phyloP scores from a whole-genome alignment of 306 rosid genomes.

The Castanospermum australe region DNA sequence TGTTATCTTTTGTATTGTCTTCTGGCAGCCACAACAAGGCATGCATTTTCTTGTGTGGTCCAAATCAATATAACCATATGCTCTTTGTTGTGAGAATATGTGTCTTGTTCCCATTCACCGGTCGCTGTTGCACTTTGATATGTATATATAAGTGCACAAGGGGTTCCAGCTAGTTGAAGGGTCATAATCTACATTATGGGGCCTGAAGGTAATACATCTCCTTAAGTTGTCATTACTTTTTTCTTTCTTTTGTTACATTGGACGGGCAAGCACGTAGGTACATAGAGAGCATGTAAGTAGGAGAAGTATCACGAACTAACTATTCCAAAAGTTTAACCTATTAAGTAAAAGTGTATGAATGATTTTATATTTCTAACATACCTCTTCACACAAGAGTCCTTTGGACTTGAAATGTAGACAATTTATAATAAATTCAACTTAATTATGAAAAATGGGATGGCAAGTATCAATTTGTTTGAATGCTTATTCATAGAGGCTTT shows the following conservation, averaged over 20 bases:
- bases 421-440: too few species aligned
- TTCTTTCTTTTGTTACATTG: neutral
- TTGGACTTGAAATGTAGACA: too few species aligned
- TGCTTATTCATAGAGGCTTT: too few species aligned
- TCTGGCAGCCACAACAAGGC: neutral
- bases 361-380: too few species aligned
- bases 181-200: conserved; percentile 14
- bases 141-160: neutral
- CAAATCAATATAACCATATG: neutral
- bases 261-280: too few species aligned
- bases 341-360: too few species aligned
- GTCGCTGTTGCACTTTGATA: conserved; percentile 9
- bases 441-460: too few species aligned
- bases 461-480: too few species aligned
- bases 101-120: neutral
- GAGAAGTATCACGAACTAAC: too few species aligned
- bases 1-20: neutral
- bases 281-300: too few species aligned
- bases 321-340: too few species aligned
- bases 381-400: too few species aligned
- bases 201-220: neutral
- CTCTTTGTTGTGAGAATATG: neutral
- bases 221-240: neutral
- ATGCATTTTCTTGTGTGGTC: conserved; percentile 14
- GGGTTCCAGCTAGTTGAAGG: conserved; percentile 9